Evolutionary conservation across 495 filamentous ascomycete species (phyloP), one percentile per base, ranked within the genome.

Genomic region (Trichoderma orchidacearum): DNA sequence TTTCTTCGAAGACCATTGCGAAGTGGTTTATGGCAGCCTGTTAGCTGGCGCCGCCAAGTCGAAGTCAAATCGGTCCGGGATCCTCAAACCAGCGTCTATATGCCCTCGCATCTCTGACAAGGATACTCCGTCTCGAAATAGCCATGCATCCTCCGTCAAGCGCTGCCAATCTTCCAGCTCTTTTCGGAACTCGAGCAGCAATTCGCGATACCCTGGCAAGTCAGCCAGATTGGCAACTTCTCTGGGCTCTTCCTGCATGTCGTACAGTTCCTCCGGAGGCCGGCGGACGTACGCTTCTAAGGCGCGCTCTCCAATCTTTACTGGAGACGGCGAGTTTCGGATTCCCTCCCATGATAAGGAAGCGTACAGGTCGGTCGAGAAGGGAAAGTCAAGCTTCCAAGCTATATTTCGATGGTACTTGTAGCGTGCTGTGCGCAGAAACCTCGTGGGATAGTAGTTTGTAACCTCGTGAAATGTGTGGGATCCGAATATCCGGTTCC

Each of bases 401-500:
- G 70, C 72, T 15, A 75, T 65, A 54, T 77, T 75, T 32, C 74
- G 68, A 56, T 77, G 74, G 53, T 77, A 77, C 48, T 77, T 77
- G 61, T 67, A 73, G 12, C 61, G 55, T 2, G 58, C 59, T 3
- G 63, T 72, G 13, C 74, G 73, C 29, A 75, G 58, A 62, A 70
- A 66, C 17, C 74, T 67, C 1, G 74, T 77, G 3, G 73, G 74
- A 62, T 65, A 77, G 60, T 75, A 77, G 51, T 75, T 75, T 27
- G 68, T 71, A 8, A 73, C 57, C 61, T 77, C 74, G 51, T 77
- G 74, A 62, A 77, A 75, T n/a, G 74, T 75, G 59, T 77, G 74
- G 13, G 71, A 74, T 31, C 74, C 72, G 50, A 71, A 75, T 12
- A 77, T 62, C 32, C 64, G 56, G 30, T 63, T 50, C 59, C 66